Conservation (phyloP, 331 rosid genomes). For the Phaseolus coccineus region DNA sequence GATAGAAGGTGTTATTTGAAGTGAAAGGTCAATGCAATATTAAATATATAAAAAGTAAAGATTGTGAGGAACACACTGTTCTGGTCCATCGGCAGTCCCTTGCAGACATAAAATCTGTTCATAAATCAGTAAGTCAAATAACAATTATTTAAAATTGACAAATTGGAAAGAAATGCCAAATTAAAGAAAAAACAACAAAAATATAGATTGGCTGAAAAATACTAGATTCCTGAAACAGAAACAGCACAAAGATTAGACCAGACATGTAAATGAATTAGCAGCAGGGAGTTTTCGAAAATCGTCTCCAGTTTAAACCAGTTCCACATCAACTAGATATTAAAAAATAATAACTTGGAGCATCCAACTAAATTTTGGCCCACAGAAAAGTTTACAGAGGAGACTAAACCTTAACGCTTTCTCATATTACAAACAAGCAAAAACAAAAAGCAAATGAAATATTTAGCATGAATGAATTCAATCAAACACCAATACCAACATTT, state of each 20-base stretch:
- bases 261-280: conserved; percentile 3
- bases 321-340: background rate
- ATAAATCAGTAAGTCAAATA: conserved; percentile 40
- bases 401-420: background rate
- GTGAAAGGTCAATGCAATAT: conserved; percentile 35
- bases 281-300: background rate
- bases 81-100: conserved; percentile 96
- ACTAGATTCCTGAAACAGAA: conserved; percentile 17
- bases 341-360: conserved; percentile 32
- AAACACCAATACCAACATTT: conserved; percentile 10
- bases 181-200: background rate
- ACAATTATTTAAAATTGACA: conserved; percentile 21
- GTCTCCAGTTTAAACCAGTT: conserved; percentile 18
- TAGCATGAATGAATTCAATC: conserved; percentile 26
- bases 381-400: conserved; percentile 19
- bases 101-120: conserved; percentile 91
- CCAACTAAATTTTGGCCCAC: conserved; percentile 19
- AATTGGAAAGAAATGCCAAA: conserved; percentile 7
- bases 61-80: conserved; percentile 69
- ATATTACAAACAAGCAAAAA: conserved; percentile 23
- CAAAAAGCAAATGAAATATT: background rate
- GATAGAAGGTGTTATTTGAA: conserved; percentile 31
- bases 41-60: conserved; percentile 32
- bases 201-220: conserved; percentile 1
- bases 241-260: conserved; percentile 6